Evolutionary conservation across 305 asterid genomes (phyloP), one percentile per base, ranked within the genome.

Genomic region (Fraxinus greggii): DNA sequence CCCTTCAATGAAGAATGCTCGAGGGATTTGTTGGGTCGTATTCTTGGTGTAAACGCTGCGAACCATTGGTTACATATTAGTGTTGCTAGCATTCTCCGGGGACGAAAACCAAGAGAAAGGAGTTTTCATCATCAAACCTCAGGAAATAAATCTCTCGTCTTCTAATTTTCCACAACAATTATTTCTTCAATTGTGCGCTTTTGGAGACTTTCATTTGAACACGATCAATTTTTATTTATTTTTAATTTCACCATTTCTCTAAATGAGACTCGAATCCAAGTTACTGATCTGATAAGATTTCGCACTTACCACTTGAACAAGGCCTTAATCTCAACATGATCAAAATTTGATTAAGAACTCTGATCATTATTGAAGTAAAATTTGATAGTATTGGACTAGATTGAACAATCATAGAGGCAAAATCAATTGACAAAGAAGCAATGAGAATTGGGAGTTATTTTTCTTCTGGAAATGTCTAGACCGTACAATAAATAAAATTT

Each of bases 391-490:
- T 45, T 45, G 5, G 56, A 45, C 56, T 45, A 45, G 56, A 17
- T 54, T 54, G 24, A 54, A 54, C 24, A 5, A n/a, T 54, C 65
- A 54, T 54, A 54, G 9, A 17, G 24, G 24, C 24, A 54, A n/a
- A 54, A 54, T 79, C 89, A 61, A 54, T 69, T 8, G 83, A 83
- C 61, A 83, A 78, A 76, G 89, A 83, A 45, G 76, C 76, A 13
- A 79, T 85, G 87, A 40, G 2, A 33, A 78, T 82, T 4, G 91
- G 86, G 54, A 75, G 77, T 72, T 81, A 19, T 70, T 82, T 63
- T 72, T 83, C 84, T 79, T 84, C 89, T 0, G 26, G 28, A 28
- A 56, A 56, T 56, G 4, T 19, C 67, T 56, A 56, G 4, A 21
- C 67, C 4, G 3, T 56, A 6, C 12, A 56, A 21, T 7, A 2